These are phyloP conservation scores for Amanita pallidorosea DNA, from an alignment of 768 basidiomycete genomes.

Conservation along the genomic window DNA sequence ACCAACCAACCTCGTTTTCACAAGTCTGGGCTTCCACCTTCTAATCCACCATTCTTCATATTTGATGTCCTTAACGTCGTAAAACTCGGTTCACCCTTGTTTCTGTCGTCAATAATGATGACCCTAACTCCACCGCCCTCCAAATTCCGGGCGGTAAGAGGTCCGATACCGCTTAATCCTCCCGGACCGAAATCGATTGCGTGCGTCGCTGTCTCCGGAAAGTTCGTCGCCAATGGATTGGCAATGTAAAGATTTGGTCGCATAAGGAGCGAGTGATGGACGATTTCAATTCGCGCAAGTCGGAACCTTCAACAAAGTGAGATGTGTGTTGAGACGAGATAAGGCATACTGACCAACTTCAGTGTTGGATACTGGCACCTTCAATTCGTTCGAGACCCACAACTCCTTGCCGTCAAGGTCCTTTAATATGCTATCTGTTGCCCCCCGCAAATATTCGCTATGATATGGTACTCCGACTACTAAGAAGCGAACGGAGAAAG, in stretches of 20 bases:
- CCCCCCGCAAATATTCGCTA: constrained; percentile 70
- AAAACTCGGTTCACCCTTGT: constrained; percentile 83
- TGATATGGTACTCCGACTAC: constrained; percentile 97
- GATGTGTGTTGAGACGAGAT: constrained; percentile 8
- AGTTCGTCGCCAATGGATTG: constrained; percentile 93
- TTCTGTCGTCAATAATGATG: constrained; percentile 83
- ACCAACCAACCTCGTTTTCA: constrained; percentile 72
- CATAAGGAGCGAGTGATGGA: constrained; percentile 83
- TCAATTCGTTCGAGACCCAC: constrained; percentile 59
- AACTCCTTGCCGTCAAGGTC: constrained; percentile 73
- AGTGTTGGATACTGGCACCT: constrained; percentile 84
- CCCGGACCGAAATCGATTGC: constrained; percentile 96
- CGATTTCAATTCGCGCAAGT: constrained; percentile 57
- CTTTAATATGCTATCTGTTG: constrained; percentile 61
- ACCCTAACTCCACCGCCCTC: constrained; percentile 92
- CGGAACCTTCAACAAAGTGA: constrained; percentile 48
- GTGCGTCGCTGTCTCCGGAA: constrained; percentile 88
- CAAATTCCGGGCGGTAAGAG: constrained; percentile 79
- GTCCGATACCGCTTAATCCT: constrained; percentile 86
- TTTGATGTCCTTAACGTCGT: constrained; percentile 49
- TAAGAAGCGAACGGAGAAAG: constrained; percentile 88
- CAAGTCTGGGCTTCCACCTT: constrained; percentile 74
- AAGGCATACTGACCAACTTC: constrained; percentile 62
- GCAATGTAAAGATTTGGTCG: constrained; percentile 85
- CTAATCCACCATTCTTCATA: constrained; percentile 88